Conservation (phyloP, 306 rosid genomes). For the Dryas octopetala region DNA sequence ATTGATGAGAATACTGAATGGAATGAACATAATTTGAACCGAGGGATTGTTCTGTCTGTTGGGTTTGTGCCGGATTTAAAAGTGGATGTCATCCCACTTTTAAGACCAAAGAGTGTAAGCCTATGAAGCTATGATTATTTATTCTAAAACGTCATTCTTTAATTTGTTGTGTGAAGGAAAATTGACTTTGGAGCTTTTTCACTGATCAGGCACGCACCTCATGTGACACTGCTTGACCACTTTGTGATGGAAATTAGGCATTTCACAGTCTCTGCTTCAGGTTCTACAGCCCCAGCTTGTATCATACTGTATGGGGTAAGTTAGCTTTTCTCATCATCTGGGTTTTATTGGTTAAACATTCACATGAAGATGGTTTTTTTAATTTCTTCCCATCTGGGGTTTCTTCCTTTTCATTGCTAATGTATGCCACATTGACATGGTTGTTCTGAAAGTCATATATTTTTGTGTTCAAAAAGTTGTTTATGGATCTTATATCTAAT, state of each 20-base stretch:
- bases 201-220: background rate
- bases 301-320: conserved; percentile 50
- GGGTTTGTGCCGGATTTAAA: conserved; percentile 61
- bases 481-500: background rate
- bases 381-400: background rate
- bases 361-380: background rate
- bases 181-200: background rate
- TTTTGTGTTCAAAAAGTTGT: background rate
- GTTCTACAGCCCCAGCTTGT: conserved; percentile 24
- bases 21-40: background rate
- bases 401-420: conserved; percentile 2
- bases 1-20: background rate
- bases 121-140: background rate
- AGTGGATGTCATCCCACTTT: conserved; percentile 51
- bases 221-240: conserved; percentile 20
- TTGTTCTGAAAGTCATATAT: background rate
- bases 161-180: background rate
- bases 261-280: conserved; percentile 30
- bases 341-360: background rate
- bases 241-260: conserved; percentile 25
- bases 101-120: conserved; percentile 27
- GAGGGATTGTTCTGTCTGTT: conserved; percentile 52
- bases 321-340: background rate
- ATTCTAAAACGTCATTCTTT: no score
- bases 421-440: background rate